Evolutionary conservation across 2,329 filamentous ascomycete genomes (phyloP).

Genomic region (Berkeleyomyces rouxiae): DNA sequence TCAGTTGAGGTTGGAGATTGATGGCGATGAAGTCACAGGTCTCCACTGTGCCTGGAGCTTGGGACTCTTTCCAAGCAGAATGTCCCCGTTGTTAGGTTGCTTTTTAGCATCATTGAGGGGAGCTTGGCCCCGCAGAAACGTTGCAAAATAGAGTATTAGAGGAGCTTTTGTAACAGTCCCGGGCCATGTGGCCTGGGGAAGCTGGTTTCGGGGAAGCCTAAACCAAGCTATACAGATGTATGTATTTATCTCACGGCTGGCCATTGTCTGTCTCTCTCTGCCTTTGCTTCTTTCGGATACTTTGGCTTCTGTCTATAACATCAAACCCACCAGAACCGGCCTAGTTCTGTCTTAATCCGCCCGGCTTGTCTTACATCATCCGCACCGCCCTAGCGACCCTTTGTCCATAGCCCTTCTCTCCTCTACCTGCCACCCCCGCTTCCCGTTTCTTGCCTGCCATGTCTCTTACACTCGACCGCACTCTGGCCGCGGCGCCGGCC

Average conservation of each 20-base stretch:
- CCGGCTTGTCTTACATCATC: background rate
- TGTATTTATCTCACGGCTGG: background rate
- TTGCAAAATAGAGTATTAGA: background rate
- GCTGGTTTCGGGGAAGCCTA: background rate
- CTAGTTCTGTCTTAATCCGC: background rate
- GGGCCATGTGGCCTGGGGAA: background rate
- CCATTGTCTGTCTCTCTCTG: background rate
- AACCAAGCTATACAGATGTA: background rate
- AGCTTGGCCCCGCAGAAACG: background rate
- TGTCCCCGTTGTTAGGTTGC: too few relatives aligned
- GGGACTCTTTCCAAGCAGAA: too few relatives aligned
- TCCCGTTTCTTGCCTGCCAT: slow-evolving; percentile 18
- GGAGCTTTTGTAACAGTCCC: background rate
- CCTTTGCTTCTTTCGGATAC: background rate
- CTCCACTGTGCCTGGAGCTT: background rate
- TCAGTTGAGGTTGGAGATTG: background rate
- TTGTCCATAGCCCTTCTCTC: background rate
- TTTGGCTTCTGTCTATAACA: too few relatives aligned
- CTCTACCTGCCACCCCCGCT: background rate
- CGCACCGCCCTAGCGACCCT: background rate
- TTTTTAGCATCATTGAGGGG: background rate
- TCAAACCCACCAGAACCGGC: background rate
- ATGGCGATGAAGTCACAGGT: background rate
- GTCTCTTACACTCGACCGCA: slow-evolving; percentile 45
- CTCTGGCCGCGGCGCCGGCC: slow-evolving; percentile 70